These are phyloP conservation scores for Coniochaeta hoffmannii DNA, from an alignment of 2,329 filamentous ascomycete species.

Conservation along the genomic window DNA sequence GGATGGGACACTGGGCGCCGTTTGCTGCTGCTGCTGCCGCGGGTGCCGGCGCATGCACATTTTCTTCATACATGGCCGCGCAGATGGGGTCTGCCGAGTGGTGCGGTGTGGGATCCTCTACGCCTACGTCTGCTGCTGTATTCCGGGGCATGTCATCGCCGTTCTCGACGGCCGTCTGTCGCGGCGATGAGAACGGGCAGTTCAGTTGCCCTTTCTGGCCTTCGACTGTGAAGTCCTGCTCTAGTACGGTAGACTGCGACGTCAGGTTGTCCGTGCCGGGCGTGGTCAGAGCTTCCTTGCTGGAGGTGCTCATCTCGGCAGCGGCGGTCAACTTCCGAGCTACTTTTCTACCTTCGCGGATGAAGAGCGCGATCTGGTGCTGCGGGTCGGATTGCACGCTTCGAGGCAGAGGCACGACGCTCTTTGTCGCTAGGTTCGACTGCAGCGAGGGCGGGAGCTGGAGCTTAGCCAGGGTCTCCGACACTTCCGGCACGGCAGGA, in stretches of 20 bases:
- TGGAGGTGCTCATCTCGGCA: constrained; percentile 39
- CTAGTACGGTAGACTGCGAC: constrained; percentile 59
- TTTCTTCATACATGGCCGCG: constrained; percentile 56
- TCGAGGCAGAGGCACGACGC: constrained; percentile 46
- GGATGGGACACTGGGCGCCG: constrained; percentile 71
- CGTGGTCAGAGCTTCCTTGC: constrained; percentile 33
- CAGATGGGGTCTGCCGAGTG: constrained; percentile 54
- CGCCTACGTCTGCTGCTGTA: constrained; percentile 15
- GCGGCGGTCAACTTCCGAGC: constrained; percentile 44
- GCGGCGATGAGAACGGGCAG: constrained; percentile 62
- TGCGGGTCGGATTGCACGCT: constrained; percentile 36
- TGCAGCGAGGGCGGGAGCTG: constrained; percentile 52
- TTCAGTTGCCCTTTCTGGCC: constrained; percentile 72
- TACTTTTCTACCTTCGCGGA: constrained; percentile 55
- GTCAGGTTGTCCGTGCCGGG: constrained; percentile 31
- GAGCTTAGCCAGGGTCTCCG: constrained; percentile 58
- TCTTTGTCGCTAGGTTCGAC: constrained; percentile 38
- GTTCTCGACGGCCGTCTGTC: constrained; percentile 25
- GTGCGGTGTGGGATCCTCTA: constrained; percentile 36
- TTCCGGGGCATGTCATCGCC: constrained; percentile 14
- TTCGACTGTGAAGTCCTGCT: constrained; percentile 84
- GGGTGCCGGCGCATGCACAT: constrained; percentile 41
- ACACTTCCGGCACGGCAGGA: constrained; percentile 56
- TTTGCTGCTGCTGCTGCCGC: constrained; percentile 38
- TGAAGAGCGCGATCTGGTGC: constrained; percentile 55